phyloP scores from a whole-genome alignment of 306 rosid species.

The Gynostemma pentaphyllum region DNA sequence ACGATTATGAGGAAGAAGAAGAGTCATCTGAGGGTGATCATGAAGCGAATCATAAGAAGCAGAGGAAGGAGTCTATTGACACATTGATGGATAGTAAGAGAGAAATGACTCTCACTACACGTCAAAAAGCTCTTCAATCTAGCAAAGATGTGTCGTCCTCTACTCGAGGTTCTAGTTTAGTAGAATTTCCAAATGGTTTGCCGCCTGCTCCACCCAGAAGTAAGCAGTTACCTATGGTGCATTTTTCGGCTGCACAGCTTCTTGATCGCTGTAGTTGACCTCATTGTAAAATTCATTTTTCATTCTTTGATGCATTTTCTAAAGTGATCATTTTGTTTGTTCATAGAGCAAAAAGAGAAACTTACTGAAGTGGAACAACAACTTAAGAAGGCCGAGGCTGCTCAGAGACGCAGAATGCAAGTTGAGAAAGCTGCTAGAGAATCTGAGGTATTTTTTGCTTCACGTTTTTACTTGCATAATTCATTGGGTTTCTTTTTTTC shows the following conservation, averaged over 20 bases:
- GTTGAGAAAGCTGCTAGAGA: constrained; percentile 90
- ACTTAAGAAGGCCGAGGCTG: constrained; percentile 90
- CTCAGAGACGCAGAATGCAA: constrained; percentile 81
- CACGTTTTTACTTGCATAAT: neutral
- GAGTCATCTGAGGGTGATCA: constrained; percentile 66
- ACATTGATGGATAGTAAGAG: constrained; percentile 55
- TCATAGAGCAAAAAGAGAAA: constrained; percentile 81
- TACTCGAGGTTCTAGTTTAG: constrained; percentile 44
- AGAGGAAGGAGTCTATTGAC: constrained; percentile 69
- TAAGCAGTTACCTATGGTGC: constrained; percentile 27
- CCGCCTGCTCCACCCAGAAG: constrained; percentile 95
- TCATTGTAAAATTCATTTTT: constrained; percentile 12
- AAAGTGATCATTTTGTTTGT: constrained; percentile 11
- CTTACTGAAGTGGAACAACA: constrained; percentile 75
- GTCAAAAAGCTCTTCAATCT: constrained; percentile 84
- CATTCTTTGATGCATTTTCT: neutral
- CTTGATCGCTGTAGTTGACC: neutral
- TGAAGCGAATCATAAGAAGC: constrained; percentile 66
- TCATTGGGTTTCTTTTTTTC: neutral
- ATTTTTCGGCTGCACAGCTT: neutral
- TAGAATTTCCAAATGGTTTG: constrained; percentile 93
- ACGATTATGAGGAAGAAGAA: constrained; percentile 53
- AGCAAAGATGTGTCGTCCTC: constrained; percentile 73
- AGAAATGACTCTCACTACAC: constrained; percentile 70
- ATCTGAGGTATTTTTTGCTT: constrained; percentile 52